A percentile compares a stretch with the other conserved stretches of the same genome.
Evolutionary conservation across 306 rosid genomes (phyloP).

Genomic region (Cyamopsis tetragonoloba): DNA sequence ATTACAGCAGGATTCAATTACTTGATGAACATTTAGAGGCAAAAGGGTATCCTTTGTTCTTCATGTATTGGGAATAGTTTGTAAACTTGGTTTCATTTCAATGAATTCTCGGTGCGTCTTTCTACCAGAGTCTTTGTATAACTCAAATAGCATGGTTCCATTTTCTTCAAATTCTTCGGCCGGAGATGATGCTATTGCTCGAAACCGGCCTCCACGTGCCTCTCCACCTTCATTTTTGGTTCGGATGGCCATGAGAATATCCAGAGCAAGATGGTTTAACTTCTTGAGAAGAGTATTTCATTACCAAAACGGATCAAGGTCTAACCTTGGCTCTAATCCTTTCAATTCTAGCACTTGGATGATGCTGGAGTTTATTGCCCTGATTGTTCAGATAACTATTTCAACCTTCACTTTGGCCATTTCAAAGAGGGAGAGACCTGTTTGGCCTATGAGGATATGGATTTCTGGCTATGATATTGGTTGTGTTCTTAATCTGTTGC

Average conservation of each 20-base stretch:
- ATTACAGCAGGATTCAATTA: neutral
- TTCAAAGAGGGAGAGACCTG: constrained; percentile 74
- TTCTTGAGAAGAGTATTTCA: constrained; percentile 91
- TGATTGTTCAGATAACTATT: constrained; percentile 61
- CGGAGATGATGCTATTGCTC: constrained; percentile 30
- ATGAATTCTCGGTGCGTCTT: constrained; percentile 47
- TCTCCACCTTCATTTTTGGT: constrained; percentile 42
- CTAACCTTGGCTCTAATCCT: constrained; percentile 82
- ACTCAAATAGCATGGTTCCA: constrained; percentile 33
- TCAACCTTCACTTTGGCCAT: constrained; percentile 51
- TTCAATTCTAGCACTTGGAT: constrained; percentile 88
- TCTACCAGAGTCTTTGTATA: constrained; percentile 35
- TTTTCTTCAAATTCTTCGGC: constrained; percentile 40
- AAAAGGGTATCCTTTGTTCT: neutral
- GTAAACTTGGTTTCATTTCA: constrained; percentile 10
- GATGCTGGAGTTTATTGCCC: constrained; percentile 64
- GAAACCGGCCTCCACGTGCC: constrained; percentile 41
- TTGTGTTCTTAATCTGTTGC: constrained; percentile 61
- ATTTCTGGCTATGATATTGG: constrained; percentile 81
- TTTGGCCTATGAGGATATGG: constrained; percentile 99
- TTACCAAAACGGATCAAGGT: constrained; percentile 88
- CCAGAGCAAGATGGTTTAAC: constrained; percentile 89
- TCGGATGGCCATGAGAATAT: constrained; percentile 72
- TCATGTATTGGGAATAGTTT: constrained; percentile 6
- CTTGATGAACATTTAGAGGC: constrained; percentile 13